phyloP scores from a whole-genome alignment of 1,284 basidiomycete genomes.

The Volvariella surrecta region DNA sequence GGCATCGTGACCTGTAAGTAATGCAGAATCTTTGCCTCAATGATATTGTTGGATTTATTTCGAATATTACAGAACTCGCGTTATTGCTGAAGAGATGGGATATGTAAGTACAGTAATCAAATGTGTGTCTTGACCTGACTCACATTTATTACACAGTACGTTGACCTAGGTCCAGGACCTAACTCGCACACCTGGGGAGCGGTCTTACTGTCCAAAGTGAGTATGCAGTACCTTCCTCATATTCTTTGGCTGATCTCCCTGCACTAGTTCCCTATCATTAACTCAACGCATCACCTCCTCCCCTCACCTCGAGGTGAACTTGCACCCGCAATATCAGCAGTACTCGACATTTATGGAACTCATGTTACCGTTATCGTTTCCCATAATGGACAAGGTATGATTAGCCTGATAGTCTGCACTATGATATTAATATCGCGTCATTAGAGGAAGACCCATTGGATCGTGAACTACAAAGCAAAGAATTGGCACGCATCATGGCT shows the following conservation, averaged over 20 bases:
- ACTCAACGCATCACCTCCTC: slow-evolving; percentile 82
- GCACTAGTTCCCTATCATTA: slow-evolving; percentile 93
- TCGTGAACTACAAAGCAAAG: slow-evolving; percentile 80
- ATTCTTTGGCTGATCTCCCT: neutral
- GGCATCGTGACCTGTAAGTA: slow-evolving; percentile 79
- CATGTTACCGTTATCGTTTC: slow-evolving; percentile 78
- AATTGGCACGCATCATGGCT: slow-evolving; percentile 76
- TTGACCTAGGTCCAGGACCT: slow-evolving; percentile 82
- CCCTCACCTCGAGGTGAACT: slow-evolving; percentile 87
- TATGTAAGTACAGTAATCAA: slow-evolving; percentile 46
- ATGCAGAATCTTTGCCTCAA: neutral
- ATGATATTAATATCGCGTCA: slow-evolving; percentile 3
- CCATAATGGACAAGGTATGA: slow-evolving; percentile 87
- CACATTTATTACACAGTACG: slow-evolving; percentile 37
- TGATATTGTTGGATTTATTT: neutral
- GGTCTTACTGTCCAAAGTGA: slow-evolving; percentile 71
- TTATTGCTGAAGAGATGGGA: slow-evolving; percentile 72
- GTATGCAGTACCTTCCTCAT: slow-evolving; percentile 1
- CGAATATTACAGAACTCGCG: slow-evolving; percentile 47
- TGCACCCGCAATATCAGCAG: slow-evolving; percentile 87
- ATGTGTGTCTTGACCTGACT: slow-evolving; percentile 1
- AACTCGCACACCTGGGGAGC: slow-evolving; percentile 92
- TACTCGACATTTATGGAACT: slow-evolving; percentile 78
- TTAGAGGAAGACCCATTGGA: slow-evolving; percentile 84
- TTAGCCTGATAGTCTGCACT: too few species aligned